Percentiles rank a stretch among this genome's conserved stretches.
These are phyloP conservation scores for Croton setiger DNA, from an alignment of 441 rosid genomes.

Conservation along the genomic window DNA sequence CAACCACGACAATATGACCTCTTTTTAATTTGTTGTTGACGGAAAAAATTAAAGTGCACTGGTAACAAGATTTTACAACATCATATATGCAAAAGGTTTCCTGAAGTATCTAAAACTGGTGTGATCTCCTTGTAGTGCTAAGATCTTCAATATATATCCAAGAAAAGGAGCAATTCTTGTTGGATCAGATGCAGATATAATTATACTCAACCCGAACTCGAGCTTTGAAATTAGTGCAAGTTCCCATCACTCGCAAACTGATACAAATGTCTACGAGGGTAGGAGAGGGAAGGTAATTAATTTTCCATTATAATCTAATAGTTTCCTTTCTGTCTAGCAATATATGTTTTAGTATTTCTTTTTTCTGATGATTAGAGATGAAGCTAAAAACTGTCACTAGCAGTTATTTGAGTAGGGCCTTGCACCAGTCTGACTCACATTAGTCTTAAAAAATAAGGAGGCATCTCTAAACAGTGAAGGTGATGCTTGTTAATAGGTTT, in stretches of 20 bases:
- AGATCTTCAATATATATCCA: conserved; percentile 85
- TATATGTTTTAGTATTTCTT: not conserved
- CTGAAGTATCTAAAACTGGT: not conserved
- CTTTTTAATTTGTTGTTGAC: not conserved
- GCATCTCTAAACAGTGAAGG: not conserved
- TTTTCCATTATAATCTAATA: not conserved
- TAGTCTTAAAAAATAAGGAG: not conserved
- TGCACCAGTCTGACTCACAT: not conserved
- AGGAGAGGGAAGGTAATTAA: conserved; percentile 65
- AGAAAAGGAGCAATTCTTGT: conserved; percentile 84
- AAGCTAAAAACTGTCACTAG: not conserved
- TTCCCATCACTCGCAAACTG: conserved; percentile 77
- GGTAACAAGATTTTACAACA: not conserved
- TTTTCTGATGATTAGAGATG: not conserved
- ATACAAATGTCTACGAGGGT: conserved; percentile 81
- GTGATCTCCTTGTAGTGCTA: conserved; percentile 54
- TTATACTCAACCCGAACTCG: conserved; percentile 79
- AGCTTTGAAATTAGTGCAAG: conserved; percentile 64
- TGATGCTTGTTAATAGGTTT: not conserved
- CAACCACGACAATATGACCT: not conserved
- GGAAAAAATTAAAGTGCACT: not conserved
- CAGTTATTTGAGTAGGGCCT: not conserved
- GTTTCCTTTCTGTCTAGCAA: not conserved
- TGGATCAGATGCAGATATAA: conserved; percentile 93
- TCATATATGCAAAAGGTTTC: not conserved